Evolutionary conservation across 352 stramenopile species (phyloP), one percentile per base, ranked within the genome.

Genomic region (Phytophthora multivora): DNA sequence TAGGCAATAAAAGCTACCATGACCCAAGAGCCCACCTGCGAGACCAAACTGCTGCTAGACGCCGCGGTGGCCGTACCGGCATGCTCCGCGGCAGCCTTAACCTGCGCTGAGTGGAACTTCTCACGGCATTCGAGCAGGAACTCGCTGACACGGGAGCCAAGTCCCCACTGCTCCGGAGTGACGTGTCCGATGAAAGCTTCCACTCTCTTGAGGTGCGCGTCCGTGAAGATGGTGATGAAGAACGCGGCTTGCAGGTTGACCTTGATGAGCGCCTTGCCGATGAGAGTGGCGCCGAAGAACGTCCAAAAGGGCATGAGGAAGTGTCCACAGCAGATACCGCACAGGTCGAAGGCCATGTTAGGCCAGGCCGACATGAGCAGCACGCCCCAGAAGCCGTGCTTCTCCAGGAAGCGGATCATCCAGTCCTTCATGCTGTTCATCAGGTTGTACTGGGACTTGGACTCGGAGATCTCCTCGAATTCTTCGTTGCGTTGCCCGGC

Each of bases 261-360:
- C 69, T 97, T 97, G 75, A 97, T 95, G 43, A 96, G 79, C 46
- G 89, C 88, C 75, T 97, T 98, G 61, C 94, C 94, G 26, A 98
- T 95, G 26, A 98, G 78, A 49, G 93, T 98, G 16, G 93, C 94
- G 19, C 87, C 84, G 64, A 98, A 98, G 68, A 98, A 98, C 8
- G 92, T 98, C 89, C 87, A 98, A 65, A 98, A 98, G 21, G 92
- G 89, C 85, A 98, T 97, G 51, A 97, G 75, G 58, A 98, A 97
- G 69, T 98, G 90, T 49, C 94, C 94, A 59, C 94, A 98, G 74
- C 89, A 97, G 59, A 98, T 97, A 45, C 94, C 94, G 63, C 90
- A 97, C 1, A 98, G 78, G 58, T 98, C 94, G 64, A 98, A 98
- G 30, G 93, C 90, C 63, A 97, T 90, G 69, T 98, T 98, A 18